Evolutionary conservation across 371 early-diverging fungal species (phyloP), one percentile per base, ranked within the genome.

Genomic region (Mortierella polycephala): DNA sequence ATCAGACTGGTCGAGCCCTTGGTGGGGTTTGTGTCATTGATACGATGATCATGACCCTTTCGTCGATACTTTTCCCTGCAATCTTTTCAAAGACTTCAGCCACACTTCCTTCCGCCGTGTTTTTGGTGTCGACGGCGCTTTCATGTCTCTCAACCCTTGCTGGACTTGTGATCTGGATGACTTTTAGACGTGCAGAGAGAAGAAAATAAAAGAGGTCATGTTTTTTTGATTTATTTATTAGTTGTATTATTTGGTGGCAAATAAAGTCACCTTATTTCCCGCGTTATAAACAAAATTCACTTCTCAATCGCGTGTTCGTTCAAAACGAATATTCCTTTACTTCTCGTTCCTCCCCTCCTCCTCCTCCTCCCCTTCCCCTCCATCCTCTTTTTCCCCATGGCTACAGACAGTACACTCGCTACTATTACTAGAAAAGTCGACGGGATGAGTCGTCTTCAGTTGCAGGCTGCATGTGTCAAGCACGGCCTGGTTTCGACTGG

Each of bases 391-490:
- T 30, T 4, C 30, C 4, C 30, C 30, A 30, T 30, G 30, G 30
- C 30, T 30, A 30, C 30, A 30, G 30, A 30, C 30, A 30, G 30
- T 30, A 30, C 30, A 4, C 30, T 30, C 30, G 30, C 30, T 30
- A 30, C 30, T 30, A 30, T 30, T 30, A 30, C 20, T 62, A 65
- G 7, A 30, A 45, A 61, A 5, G 46, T 75, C 42, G 46, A 61
- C 0, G 57, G 62, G 8, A 18, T 75, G 66, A 58, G 49, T 37
- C 58, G 80, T 21, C 66, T 73, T 12, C 73, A 79, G 40, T 69
- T 79, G 10, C 80, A 79, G 54, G 60, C 80, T 3, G 63, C 69
- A 11, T 79, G 80, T 52, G 74, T 73, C 59, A 73, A 79, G n/a
- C 62, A 51, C 0, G 80, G 80, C 5, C 63, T 79, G 21, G 74